phyloP scores from a whole-genome alignment of 768 basidiomycete genomes.

The Lactarius indigo region DNA sequence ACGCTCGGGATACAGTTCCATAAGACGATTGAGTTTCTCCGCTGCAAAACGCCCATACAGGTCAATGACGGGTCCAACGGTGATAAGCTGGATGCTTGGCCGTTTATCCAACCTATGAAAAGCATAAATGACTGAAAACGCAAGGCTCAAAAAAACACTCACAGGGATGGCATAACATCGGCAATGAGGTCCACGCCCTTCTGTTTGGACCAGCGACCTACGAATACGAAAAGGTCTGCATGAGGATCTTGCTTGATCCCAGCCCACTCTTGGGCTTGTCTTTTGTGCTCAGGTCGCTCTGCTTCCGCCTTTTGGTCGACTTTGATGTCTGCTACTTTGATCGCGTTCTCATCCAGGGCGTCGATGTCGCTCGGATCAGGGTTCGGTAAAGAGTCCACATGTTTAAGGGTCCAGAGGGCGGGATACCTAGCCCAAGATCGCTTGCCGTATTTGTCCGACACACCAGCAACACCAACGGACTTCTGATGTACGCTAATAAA shows the following conservation, averaged over 20 bases:
- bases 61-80: slow-evolving; percentile 93
- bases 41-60: slow-evolving; percentile 94
- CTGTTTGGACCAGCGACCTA: slow-evolving; percentile 97
- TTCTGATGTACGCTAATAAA: slow-evolving; percentile 93
- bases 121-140: slow-evolving; percentile 18
- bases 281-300: slow-evolving; percentile 86
- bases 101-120: slow-evolving; percentile 72
- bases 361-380: slow-evolving; percentile 95
- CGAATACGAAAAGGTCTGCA: slow-evolving; percentile 91
- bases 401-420: slow-evolving; percentile 92
- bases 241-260: slow-evolving; percentile 87
- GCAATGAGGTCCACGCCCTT: slow-evolving; percentile 98
- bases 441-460: slow-evolving; percentile 97
- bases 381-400: slow-evolving; percentile 93
- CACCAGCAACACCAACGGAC: slow-evolving; percentile 90
- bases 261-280: slow-evolving; percentile 95
- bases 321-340: slow-evolving; percentile 65
- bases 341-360: slow-evolving; percentile 78
- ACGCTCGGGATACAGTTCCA: slow-evolving; percentile 93
- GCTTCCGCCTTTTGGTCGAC: slow-evolving; percentile 81
- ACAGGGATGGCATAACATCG: slow-evolving; percentile 90
- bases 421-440: slow-evolving; percentile 97
- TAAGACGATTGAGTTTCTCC: slow-evolving; percentile 86
- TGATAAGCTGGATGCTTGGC: slow-evolving; percentile 79
- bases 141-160: slow-evolving; percentile 33